Base-by-base conservation (phyloP, 169 alveolate species). In the Perkinsus marinus region DNA sequence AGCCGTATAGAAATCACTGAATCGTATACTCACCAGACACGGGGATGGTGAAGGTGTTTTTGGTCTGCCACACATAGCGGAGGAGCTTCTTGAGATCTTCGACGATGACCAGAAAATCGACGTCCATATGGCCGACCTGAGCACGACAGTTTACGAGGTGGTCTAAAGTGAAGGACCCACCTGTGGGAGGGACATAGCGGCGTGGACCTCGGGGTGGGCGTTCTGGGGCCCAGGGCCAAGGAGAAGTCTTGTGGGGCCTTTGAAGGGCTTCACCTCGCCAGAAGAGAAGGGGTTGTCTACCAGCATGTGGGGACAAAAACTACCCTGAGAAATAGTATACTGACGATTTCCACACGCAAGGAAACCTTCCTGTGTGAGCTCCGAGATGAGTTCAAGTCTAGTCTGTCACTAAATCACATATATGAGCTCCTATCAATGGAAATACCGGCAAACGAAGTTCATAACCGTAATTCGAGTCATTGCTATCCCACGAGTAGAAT, bases 151-250 rank as follows among this genome's bases (percentile, higher is more conserved):
- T 13, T 13, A 13, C 37, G 22, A 7, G 37, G 34, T 30, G 26
- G 26, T 6, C 34, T 0, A 57, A 16, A 2, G 79, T 13, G 34
- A 19, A 26, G 34, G 3, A 0, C 79, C n/a, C 22, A 57, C 79
- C 34, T 92, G 90, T 0, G 93, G 93, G 19, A 43, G 90, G 36
- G 68, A 19, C 90, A 93, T 69, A 13, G 94, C 94, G 3, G 91
- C 38, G 43, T 41, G 92, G n/a, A 92, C 94, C 30, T 43, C 79
- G 2, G 94, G 90, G 41, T 91, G 91, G 17, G 91, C 91, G 46
- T 90, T 90, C n/a, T 92, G 91, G 22, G 94, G 94, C 13, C 94
- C 94, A 26, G 94, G 94, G 0, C 94, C 94, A 0, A 92, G 94
- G 13, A 92, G 90, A 39, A 92, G 89, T 26, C 92, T 57, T 26